Percentiles rank a stretch among this genome's conserved stretches.
phyloP scores from a whole-genome alignment of 495 filamentous ascomycete genomes.

The Cercophora newfieldiana region DNA sequence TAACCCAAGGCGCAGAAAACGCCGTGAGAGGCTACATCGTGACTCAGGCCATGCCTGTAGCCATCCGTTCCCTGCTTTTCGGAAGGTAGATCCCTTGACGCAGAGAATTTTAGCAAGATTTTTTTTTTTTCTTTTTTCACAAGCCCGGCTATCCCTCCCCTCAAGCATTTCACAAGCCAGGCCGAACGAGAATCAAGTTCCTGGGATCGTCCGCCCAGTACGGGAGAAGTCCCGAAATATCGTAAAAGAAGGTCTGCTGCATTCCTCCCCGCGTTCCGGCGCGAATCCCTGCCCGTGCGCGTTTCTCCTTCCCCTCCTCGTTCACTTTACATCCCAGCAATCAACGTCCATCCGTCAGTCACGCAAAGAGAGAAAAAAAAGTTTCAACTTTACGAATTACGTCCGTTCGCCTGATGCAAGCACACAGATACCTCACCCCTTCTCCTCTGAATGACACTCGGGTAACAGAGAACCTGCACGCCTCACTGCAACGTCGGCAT shows the following conservation, averaged over 20 bases:
- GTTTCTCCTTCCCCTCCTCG: not conserved
- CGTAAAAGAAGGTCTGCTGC: not conserved
- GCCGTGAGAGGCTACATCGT: conserved; percentile 1
- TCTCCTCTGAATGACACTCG: not conserved
- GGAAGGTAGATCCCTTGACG: not conserved
- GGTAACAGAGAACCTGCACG: conserved; percentile 3
- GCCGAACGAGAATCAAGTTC: not conserved
- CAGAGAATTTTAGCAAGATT: not conserved
- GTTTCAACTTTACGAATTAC: not conserved
- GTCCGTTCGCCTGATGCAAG: not conserved
- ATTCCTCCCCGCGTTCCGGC: conserved; percentile 1
- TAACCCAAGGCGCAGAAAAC: not conserved
- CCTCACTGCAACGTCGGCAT: not conserved
- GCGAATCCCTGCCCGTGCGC: not conserved
- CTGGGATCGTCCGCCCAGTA: not conserved
- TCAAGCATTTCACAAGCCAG: not conserved
- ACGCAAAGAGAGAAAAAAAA: not conserved
- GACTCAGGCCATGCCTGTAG: not conserved
- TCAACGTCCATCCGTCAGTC: not conserved
- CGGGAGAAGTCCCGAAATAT: not conserved
- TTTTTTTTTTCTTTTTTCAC: conserved; percentile 4
- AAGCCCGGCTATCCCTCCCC: not conserved
- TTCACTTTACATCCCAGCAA: conserved; percentile 5
- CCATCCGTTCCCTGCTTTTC: not conserved
- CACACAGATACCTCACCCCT: conserved; percentile 1